Evolutionary conservation across 129 eudicot genomes (phyloP), one percentile per base, ranked within the genome.

Genomic region (Deinandra increscens): DNA sequence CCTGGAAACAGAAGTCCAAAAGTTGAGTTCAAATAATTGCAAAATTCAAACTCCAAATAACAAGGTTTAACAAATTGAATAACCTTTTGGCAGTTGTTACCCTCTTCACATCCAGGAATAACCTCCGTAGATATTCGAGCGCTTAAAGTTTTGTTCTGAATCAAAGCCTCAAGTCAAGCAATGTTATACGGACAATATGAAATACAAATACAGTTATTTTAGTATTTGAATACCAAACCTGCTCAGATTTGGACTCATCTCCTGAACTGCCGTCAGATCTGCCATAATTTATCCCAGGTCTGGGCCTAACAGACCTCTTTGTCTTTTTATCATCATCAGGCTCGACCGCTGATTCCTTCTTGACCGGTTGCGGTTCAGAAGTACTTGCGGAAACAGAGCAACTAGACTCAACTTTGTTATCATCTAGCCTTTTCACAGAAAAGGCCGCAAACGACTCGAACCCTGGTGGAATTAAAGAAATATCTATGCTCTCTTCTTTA

Each of bases 401-500:
- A 53, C 66, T 67, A 33, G 81, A 51, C 45, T 20, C 82, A 19
- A 59, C 64, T 71, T 76, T 84, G 79, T 44, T 74, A 49, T 76
- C 71, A 33, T 83, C 91, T 26, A 83, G 85, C 69, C 69, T 76
- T 72, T 81, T 82, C 48, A 89, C 18, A 77, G 89, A 66, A 79
- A 87, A 85, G 23, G 99, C 82, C 14, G 88, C 74, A 42, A 85
- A 72, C 6, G 97, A 84, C 88, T 94, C 99, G 53, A 94, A 94
- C 64, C 99, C 99, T 42, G 99, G 99, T 61, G 99, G 99, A 76
- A 94, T 81, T 11, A 87, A 77, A 31, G 96, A 82, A 71, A 85
- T 81, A 34, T 90, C 97, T 84, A 89, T 75, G 79, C 64, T 84
- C 56, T 89, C 98, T 56, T 89, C 97, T 85, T 89, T 87, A 9